These are phyloP conservation scores for Trichosanthes truncata DNA, from an alignment of 306 rosid genomes.

Conservation along the genomic window DNA sequence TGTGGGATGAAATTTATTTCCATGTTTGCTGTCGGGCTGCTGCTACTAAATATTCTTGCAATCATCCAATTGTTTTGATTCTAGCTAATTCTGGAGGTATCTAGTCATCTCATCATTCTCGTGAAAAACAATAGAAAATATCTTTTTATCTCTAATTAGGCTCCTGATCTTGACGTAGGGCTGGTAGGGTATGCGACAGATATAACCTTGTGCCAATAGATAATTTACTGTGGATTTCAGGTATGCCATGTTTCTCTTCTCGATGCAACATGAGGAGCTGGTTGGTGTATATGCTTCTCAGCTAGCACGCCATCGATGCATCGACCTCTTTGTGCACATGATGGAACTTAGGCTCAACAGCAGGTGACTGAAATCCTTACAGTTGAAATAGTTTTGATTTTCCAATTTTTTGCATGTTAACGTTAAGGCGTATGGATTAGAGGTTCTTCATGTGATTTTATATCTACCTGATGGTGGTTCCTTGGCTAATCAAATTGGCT, in stretches of 20 bases:
- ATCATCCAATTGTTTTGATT: neutral
- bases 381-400: neutral
- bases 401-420: neutral
- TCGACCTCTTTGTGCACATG: constrained; percentile 93
- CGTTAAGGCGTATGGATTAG: neutral
- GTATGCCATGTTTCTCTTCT: constrained; percentile 95
- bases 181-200: neutral
- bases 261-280: constrained; percentile 91
- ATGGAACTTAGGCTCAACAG: constrained; percentile 90
- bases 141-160: neutral
- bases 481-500: neutral
- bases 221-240: constrained; percentile 23
- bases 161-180: neutral
- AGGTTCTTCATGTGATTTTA: neutral
- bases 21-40: neutral
- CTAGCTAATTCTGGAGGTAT: neutral
- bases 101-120: neutral
- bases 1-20: neutral
- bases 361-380: constrained; percentile 44
- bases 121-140: neutral
- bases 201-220: neutral
- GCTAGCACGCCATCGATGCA: constrained; percentile 83
- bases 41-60: neutral
- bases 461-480: neutral
- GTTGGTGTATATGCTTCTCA: constrained; percentile 96